Evolutionary conservation across 768 basidiomycete species (phyloP), one percentile per base, ranked within the genome.

Genomic region (Serendipita sp.): DNA sequence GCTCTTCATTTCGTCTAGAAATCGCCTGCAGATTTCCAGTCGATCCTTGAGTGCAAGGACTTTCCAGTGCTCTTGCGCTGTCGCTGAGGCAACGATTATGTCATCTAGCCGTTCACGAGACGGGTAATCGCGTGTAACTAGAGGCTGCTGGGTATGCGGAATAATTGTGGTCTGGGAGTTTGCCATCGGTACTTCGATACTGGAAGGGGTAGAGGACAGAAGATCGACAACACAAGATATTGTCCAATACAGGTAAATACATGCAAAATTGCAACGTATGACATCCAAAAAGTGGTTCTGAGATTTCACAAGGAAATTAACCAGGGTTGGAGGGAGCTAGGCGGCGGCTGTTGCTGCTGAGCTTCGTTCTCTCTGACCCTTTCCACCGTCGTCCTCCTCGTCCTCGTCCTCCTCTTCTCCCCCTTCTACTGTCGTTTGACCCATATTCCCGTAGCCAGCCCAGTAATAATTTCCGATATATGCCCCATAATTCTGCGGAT

Each of bases 41-140:
- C 91, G 78, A 28, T 91, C 83, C 54, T 78, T 70, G 30, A 88
- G 74, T 0, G 83, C 73, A 1, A 79, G 76, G 56, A 79, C 79
- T 44, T 76, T 77, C 93, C 94, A 97, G 35, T 74, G 67, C 69
- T 83, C 85, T 73, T 95, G 91, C 0, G 90, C 90, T 3, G 75
- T 76, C 15, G 79, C 76, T 3, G 88, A 80, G 23, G 77, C 75
- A 7, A 74, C 70, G 64, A 95, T 82, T 54, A 75, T 74, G n/a
- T 58, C 73, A 70, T 89, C 81, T 38, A 96, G 78, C 68, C 88
- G 83, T 1, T 72, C 67, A 41, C 78, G 72, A 1, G 78, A 75
- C 2, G 88, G 85, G 70, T 93, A 89, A 3, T 76, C 76, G 32
- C 89, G 79, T 4, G 82, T 84, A 23, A 86, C 81, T 64, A 82